Conservation (phyloP, 2,329 filamentous ascomycete genomes). For the Scytalidium lignicola region DNA sequence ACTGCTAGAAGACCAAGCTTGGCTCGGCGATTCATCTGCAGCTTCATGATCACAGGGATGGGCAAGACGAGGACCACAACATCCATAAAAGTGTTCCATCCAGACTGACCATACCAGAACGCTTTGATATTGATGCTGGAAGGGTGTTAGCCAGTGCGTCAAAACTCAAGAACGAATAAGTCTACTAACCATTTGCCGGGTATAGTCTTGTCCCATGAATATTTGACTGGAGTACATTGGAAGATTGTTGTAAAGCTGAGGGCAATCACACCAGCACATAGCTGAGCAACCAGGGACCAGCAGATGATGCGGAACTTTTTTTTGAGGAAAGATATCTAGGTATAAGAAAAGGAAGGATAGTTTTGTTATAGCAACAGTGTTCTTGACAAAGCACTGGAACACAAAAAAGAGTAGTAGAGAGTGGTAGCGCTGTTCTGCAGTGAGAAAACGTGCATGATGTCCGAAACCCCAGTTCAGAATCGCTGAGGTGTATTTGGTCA, state of each 20-base stretch:
- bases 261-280: not conserved
- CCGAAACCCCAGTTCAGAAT: slow-evolving; percentile 11
- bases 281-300: slow-evolving; percentile 4
- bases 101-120: slow-evolving; percentile 3
- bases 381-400: slow-evolving; percentile 10
- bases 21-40: slow-evolving; percentile 5
- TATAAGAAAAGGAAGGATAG: slow-evolving; percentile 11
- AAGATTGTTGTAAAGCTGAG: slow-evolving; percentile 9
- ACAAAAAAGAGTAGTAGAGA: not conserved
- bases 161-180: not conserved
- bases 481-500: slow-evolving; percentile 1
- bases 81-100: slow-evolving; percentile 5
- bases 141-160: not conserved
- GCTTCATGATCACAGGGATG: slow-evolving; percentile 3
- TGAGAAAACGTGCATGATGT: slow-evolving; percentile 8
- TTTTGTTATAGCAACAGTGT: slow-evolving; percentile 11
- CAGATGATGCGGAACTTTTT: slow-evolving; percentile 6
- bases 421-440: slow-evolving; percentile 9
- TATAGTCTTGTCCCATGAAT: slow-evolving; percentile 13
- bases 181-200: not conserved
- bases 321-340: slow-evolving; percentile 10
- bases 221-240: slow-evolving; percentile 11
- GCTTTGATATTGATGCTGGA: slow-evolving; percentile 4
- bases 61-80: slow-evolving; percentile 5
- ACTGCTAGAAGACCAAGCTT: slow-evolving; percentile 3